These are phyloP conservation scores for Mycena sanguinolenta DNA, from an alignment of 768 basidiomycete genomes.

Conservation along the genomic window DNA sequence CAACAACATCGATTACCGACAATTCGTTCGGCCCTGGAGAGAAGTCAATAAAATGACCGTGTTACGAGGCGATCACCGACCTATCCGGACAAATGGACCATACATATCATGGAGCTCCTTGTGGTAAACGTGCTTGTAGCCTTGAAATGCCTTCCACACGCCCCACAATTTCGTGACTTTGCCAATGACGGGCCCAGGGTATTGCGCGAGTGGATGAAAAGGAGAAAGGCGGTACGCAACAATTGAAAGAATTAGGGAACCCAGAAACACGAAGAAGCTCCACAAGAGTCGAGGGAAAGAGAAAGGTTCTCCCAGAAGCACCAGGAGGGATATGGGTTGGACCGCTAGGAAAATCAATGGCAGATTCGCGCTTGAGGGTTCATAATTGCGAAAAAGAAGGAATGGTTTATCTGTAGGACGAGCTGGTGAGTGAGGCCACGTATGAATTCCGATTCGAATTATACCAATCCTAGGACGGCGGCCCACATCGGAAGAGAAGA, in stretches of 20 bases:
- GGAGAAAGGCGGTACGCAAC: slow-evolving; percentile 64
- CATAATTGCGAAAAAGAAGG: slow-evolving; percentile 19
- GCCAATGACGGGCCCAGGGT: slow-evolving; percentile 62
- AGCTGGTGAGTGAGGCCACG: too few species aligned
- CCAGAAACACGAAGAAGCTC: slow-evolving; percentile 42
- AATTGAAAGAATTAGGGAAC: slow-evolving; percentile 47
- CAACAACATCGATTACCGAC: slow-evolving; percentile 24
- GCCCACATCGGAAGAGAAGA: too few species aligned
- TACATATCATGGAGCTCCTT: too few species aligned
- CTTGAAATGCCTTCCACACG: too few species aligned
- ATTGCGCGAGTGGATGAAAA: slow-evolving; percentile 64
- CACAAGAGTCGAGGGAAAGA: slow-evolving; percentile 5
- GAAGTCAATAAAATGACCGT: background rate
- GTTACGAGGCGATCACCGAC: slow-evolving; percentile 38
- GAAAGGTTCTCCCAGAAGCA: background rate
- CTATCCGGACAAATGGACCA: too few species aligned
- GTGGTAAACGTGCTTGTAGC: too few species aligned
- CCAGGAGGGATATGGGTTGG: slow-evolving; percentile 12
- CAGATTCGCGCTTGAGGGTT: slow-evolving; percentile 25
- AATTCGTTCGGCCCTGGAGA: slow-evolving; percentile 31
- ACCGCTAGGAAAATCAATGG: background rate
- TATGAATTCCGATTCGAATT: too few species aligned
- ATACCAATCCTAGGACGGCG: too few species aligned
- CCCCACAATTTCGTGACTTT: too few species aligned
- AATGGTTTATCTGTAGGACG: too few species aligned